Evolutionary conservation across 2,329 filamentous ascomycete species (phyloP).

Genomic region (Paecilomyces formosus): DNA sequence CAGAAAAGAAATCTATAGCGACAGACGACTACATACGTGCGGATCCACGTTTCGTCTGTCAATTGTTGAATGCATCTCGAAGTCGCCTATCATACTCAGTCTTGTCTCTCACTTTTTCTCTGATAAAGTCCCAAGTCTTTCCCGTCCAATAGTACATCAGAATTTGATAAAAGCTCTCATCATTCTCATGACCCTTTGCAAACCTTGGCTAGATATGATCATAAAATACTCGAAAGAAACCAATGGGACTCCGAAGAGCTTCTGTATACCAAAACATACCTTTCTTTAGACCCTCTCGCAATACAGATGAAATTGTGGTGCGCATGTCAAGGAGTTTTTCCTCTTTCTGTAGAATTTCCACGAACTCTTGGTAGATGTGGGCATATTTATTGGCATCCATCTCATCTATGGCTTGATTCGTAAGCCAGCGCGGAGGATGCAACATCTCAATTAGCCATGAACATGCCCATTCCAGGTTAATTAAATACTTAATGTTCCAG

Average conservation of each 20-base stretch:
- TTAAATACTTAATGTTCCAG: conserved; percentile 26
- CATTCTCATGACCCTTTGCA: background rate
- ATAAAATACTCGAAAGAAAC: conserved; percentile 16
- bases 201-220: conserved; percentile 15
- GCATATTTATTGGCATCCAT: conserved; percentile 7
- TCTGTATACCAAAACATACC: conserved; percentile 22
- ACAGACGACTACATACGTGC: too few species aligned
- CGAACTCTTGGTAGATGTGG: conserved; percentile 9
- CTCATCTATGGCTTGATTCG: conserved; percentile 10
- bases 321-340: conserved; percentile 4
- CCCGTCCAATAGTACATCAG: background rate
- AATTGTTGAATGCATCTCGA: background rate
- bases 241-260: conserved; percentile 17
- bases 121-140: background rate
- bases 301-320: background rate
- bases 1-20: too few species aligned
- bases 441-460: conserved; percentile 21
- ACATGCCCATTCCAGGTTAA: conserved; percentile 30
- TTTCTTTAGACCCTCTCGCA: conserved; percentile 10
- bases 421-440: conserved; percentile 21
- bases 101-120: background rate
- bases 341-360: conserved; percentile 13
- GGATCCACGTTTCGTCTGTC: background rate
- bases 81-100: background rate
- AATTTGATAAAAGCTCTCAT: background rate